Conservation (phyloP, 805 yeast genomes). For the Wickerhamomyces mucosus region DNA sequence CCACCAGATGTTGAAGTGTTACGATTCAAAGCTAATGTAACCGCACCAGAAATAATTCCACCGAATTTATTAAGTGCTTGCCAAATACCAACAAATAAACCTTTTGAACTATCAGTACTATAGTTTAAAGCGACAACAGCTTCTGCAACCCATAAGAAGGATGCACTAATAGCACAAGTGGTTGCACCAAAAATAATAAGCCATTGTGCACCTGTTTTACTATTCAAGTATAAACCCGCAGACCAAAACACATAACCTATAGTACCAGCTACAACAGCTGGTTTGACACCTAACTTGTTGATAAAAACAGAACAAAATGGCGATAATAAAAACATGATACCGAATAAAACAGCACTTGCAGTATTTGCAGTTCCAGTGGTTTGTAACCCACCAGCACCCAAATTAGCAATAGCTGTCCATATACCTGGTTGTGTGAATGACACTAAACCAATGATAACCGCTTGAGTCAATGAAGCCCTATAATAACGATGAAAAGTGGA, state of each 20-base stretch:
- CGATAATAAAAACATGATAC: slow-evolving; percentile 15
- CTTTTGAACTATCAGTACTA: slow-evolving; percentile 15
- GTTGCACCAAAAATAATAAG: slow-evolving; percentile 19
- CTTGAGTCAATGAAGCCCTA: no score
- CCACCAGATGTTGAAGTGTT: slow-evolving; percentile 8
- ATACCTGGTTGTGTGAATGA: slow-evolving; percentile 20
- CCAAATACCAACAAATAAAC: slow-evolving; percentile 22
- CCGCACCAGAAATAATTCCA: slow-evolving; percentile 19
- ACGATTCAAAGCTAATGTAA: slow-evolving; percentile 12
- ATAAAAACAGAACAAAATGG: slow-evolving; percentile 16
- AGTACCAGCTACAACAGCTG: slow-evolving; percentile 13
- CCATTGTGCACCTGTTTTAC: slow-evolving; percentile 18
- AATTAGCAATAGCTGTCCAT: slow-evolving; percentile 14
- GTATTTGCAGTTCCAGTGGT: slow-evolving; percentile 11
- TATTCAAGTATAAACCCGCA: slow-evolving; percentile 20
- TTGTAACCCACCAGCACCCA: slow-evolving; percentile 20
- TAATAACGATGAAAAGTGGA: no score
- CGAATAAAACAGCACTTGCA: slow-evolving; percentile 12
- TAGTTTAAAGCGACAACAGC: slow-evolving; percentile 19
- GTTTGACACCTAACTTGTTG: slow-evolving; percentile 16
- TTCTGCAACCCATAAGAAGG: slow-evolving; percentile 21
- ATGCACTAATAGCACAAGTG: slow-evolving; percentile 17
- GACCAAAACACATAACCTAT: slow-evolving; percentile 20
- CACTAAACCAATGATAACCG: slow-evolving; percentile 13
- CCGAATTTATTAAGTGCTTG: slow-evolving; percentile 19